phyloP scores from a whole-genome alignment of 768 basidiomycete species.

The Calocera cornea region DNA sequence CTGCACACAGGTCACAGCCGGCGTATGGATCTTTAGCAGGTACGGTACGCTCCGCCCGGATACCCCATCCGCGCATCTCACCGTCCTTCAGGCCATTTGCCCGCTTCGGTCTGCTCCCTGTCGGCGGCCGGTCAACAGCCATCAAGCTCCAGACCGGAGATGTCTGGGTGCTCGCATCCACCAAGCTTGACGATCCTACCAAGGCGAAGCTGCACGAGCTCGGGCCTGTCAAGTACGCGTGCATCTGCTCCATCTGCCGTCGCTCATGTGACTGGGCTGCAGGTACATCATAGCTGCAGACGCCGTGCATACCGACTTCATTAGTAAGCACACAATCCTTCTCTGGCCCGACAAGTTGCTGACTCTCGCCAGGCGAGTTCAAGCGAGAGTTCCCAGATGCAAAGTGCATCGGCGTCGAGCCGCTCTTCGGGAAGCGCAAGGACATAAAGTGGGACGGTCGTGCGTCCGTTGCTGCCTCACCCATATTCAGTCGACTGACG shows the following conservation, averaged over 20 bases:
- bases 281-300: constrained; percentile 29
- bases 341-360: not conserved
- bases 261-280: constrained; percentile 1
- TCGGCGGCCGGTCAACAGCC: constrained; percentile 77
- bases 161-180: constrained; percentile 75
- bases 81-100: constrained; percentile 35
- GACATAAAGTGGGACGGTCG: constrained; percentile 47
- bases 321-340: constrained; percentile 10
- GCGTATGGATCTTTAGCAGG: constrained; percentile 27
- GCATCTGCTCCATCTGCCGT: not conserved
- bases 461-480: constrained; percentile 6
- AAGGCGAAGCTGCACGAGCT: constrained; percentile 46
- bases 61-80: not conserved
- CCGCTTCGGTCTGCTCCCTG: constrained; percentile 50
- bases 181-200: constrained; percentile 52
- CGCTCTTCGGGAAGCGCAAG: constrained; percentile 38
- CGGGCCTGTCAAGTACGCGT: constrained; percentile 51
- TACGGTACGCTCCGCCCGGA: constrained; percentile 2
- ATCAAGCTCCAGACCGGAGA: constrained; percentile 51
- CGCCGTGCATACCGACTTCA: constrained; percentile 26
- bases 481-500: not conserved
- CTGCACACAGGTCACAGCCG: constrained; percentile 21
- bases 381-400: constrained; percentile 58
- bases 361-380: constrained; percentile 13
- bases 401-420: constrained; percentile 53